Conservation (phyloP, 2,329 filamentous ascomycete genomes). For the Lecanicillium sp. region DNA sequence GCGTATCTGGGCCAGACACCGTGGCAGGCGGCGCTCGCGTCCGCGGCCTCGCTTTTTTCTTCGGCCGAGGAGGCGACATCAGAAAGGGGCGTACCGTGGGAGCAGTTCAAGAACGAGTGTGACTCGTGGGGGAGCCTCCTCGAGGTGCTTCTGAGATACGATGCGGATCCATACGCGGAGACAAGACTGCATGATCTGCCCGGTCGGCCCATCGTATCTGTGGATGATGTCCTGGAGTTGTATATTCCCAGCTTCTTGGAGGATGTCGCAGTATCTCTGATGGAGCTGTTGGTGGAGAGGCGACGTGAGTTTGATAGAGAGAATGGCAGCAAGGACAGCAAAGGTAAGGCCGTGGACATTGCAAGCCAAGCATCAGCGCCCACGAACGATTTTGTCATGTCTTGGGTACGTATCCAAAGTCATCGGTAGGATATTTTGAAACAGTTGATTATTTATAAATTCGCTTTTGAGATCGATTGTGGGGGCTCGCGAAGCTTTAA, state of each 20-base stretch:
- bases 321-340: too few species aligned
- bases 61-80: neutral
- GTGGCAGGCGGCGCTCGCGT: constrained; percentile 5
- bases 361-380: too few species aligned
- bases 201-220: neutral
- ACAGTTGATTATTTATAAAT: too few species aligned
- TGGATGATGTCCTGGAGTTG: neutral
- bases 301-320: neutral
- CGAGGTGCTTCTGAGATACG: neutral
- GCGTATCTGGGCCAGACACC: constrained; percentile 2
- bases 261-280: neutral
- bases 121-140: neutral
- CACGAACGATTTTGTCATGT: too few species aligned
- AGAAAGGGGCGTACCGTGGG: neutral
- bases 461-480: too few species aligned
- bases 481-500: too few species aligned
- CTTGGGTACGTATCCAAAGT: too few species aligned
- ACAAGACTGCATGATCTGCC: neutral
- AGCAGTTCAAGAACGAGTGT: neutral
- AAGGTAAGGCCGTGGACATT: too few species aligned
- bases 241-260: neutral
- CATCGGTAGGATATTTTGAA: too few species aligned
- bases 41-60: neutral
- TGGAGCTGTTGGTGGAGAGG: neutral
- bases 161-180: constrained; percentile 7